Evolutionary conservation across 139 green algal genomes (phyloP), one percentile per base, ranked within the genome.

Genomic region (Picochlorum sp.): DNA sequence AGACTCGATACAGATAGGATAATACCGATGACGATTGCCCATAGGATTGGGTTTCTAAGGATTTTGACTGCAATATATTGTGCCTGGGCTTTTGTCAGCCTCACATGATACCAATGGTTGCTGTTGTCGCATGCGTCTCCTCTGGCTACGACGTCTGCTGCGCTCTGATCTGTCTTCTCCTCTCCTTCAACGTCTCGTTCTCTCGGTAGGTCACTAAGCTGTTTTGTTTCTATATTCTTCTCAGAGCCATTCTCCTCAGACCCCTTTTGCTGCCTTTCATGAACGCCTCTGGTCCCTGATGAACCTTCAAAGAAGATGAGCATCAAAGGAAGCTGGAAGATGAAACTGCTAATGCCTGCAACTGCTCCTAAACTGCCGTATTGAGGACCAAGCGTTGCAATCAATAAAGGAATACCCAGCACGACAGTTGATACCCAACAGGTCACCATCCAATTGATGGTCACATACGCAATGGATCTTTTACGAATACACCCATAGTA

Each of bases 271-370:
- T 54, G 18, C 0, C 18, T 21, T 13, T 26, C 18, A 18, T 21
- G 18, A 54, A 21, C n/a, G 6, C 18, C 16, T 54, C 11, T 13
- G 6, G 16, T 54, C 18, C 11, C n/a, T 23, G 9, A 0, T 26
- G 47, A 54, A 10, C 47, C 47, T 63, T 75, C 65, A n/a, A 77
- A 77, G 21, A 77, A 51, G 20, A 77, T 64, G 16, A 77, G 66
- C 70, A 77, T 77, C 41, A 76, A 37, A 9, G 70, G 70, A 9
- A 77, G 70, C 68, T 77, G 70, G 38, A 77, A 77, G 16, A 77
- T 70, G 45, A 76, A 77, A 26, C 38, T 62, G 9, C 67, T 76
- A 41, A 77, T 72, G 18, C 65, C 70, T 15, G 70, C 70, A 16
- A 77, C 68, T 34, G 73, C 69, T 3, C 65, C 65, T 37, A 77